phyloP scores from a whole-genome alignment of 371 early-diverging fungal genomes.

The Rhizopus delemar region DNA sequence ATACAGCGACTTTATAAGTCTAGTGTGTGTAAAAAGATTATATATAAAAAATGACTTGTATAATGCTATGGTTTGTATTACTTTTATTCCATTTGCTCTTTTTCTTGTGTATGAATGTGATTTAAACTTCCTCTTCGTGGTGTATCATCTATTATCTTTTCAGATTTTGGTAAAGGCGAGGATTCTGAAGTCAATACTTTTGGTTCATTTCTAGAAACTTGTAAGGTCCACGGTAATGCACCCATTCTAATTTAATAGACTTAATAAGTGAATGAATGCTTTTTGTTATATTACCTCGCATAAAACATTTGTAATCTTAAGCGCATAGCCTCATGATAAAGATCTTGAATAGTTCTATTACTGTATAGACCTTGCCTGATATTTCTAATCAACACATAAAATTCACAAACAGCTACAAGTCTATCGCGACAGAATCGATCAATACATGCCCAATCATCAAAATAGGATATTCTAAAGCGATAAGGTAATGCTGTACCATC shows the following conservation, averaged over 20 bases:
- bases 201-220: slow-evolving; percentile 18
- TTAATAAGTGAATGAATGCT: background rate
- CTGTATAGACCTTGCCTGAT: slow-evolving; percentile 83
- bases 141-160: slow-evolving; percentile 13
- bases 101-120: slow-evolving; percentile 11
- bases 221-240: slow-evolving; percentile 48
- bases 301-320: slow-evolving; percentile 91
- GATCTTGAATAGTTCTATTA: slow-evolving; percentile 70
- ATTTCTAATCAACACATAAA: slow-evolving; percentile 89
- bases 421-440: slow-evolving; percentile 90
- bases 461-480: slow-evolving; percentile 77
- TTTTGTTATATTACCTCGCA: slow-evolving; percentile 46
- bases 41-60: too few relatives aligned
- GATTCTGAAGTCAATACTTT: slow-evolving; percentile 23
- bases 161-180: slow-evolving; percentile 28
- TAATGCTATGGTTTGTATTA: background rate
- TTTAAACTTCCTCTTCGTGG: slow-evolving; percentile 25
- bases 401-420: slow-evolving; percentile 89
- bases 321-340: slow-evolving; percentile 80
- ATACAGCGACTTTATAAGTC: too few relatives aligned
- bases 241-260: slow-evolving; percentile 38
- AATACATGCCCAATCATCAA: slow-evolving; percentile 85
- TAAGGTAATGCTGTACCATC: slow-evolving; percentile 65
- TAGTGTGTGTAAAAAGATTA: too few relatives aligned
- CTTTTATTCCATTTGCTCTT: background rate